Evolutionary conservation across 768 basidiomycete species (phyloP).

Genomic region (Suillus discolor): DNA sequence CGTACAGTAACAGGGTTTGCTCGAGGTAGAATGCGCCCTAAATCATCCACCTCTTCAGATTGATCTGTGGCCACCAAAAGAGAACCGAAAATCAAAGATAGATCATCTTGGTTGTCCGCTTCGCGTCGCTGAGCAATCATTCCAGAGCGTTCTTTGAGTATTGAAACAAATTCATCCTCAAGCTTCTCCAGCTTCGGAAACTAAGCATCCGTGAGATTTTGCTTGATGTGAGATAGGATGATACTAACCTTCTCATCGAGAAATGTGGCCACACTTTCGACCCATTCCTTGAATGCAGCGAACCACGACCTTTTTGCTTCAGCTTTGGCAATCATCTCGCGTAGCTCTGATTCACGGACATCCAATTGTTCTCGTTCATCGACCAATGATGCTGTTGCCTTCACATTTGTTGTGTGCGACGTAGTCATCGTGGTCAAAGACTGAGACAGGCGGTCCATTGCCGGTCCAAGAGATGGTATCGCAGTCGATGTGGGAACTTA

Average conservation of each 20-base stretch:
- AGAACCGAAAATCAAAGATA: constrained; percentile 66
- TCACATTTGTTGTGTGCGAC: constrained; percentile 67
- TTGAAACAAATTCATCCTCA: constrained; percentile 71
- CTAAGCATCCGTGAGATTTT: constrained; percentile 39
- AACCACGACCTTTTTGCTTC: constrained; percentile 87
- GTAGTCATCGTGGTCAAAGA: constrained; percentile 61
- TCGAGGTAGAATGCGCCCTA: constrained; percentile 53
- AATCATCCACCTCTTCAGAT: constrained; percentile 59
- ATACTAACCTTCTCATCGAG: constrained; percentile 79
- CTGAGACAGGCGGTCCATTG: constrained; percentile 61
- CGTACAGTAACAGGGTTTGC: constrained; percentile 48
- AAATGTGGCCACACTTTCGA: constrained; percentile 83
- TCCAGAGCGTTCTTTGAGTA: constrained; percentile 72
- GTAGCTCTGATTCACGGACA: constrained; percentile 68
- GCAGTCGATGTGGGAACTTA: constrained; percentile 68
- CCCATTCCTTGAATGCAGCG: constrained; percentile 72
- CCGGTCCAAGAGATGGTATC: constrained; percentile 64
- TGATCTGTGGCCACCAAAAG: constrained; percentile 37
- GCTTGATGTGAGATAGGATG: neutral
- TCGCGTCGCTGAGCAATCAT: constrained; percentile 69
- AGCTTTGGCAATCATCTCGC: constrained; percentile 71
- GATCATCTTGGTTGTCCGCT: constrained; percentile 82
- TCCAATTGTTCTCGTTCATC: constrained; percentile 69
- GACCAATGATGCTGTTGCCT: constrained; percentile 56
- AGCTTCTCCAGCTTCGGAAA: constrained; percentile 77